A percentile compares a stretch with the other conserved stretches of the same genome.
phyloP scores from a whole-genome alignment of 352 stramenopile genomes.

The Phytophthora boehmeriae region DNA sequence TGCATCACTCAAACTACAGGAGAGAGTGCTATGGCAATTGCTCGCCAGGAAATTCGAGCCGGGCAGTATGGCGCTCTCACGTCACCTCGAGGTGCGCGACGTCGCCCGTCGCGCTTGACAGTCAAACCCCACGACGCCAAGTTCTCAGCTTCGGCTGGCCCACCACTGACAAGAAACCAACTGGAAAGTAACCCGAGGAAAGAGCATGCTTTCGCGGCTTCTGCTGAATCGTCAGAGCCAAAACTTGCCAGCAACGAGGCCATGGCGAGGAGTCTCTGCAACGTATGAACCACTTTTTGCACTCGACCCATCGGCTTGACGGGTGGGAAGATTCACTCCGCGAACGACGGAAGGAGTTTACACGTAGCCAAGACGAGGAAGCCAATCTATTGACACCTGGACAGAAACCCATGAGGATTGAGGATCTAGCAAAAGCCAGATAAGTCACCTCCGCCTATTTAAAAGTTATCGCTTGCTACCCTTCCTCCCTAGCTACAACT shows the following conservation, averaged over 20 bases:
- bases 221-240: constrained; percentile 7
- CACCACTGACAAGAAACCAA: constrained; percentile 4
- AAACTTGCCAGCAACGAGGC: constrained; percentile 6
- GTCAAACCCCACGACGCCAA: constrained; percentile 11
- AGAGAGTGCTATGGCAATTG: constrained; percentile 29
- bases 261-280: constrained; percentile 25
- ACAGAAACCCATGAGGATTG: constrained; percentile 16
- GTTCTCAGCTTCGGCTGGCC: constrained; percentile 27
- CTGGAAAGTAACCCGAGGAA: constrained; percentile 11
- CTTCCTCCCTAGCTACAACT: too few species aligned
- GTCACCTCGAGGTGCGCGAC: constrained; percentile 15
- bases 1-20: constrained; percentile 28
- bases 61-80: constrained; percentile 35
- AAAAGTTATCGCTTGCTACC: too few species aligned
- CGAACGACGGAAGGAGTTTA: constrained; percentile 7
- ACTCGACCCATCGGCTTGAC: constrained; percentile 4
- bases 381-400: constrained; percentile 9
- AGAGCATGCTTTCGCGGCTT: constrained; percentile 27
- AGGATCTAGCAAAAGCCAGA: constrained; percentile 19
- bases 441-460: too few species aligned
- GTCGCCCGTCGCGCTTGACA: constrained; percentile 13
- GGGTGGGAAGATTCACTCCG: not conserved
- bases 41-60: constrained; percentile 38
- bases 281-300: constrained; percentile 17
- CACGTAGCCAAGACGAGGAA: constrained; percentile 16